Percentiles rank a stretch among this genome's conserved stretches.
Conservation (phyloP, 192 early-diverging fungal species). For the Rhizophagus clarus region DNA sequence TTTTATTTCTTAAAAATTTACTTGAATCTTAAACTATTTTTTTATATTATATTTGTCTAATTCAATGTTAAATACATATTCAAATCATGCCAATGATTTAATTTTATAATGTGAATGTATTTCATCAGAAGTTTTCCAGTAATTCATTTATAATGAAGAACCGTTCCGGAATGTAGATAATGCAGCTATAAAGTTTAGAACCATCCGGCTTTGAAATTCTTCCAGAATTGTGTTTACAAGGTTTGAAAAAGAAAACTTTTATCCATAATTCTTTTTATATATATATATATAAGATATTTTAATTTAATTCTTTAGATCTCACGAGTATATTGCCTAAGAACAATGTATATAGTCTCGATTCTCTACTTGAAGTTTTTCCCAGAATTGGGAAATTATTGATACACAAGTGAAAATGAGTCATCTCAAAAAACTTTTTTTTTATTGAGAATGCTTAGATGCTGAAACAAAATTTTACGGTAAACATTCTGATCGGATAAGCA, state of each 20-base stretch:
- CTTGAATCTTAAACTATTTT: neutral
- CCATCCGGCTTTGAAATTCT: slow-evolving; percentile 65
- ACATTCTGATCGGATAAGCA: slow-evolving; percentile 38
- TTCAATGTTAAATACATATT: slow-evolving; percentile 64
- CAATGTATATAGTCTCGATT: slow-evolving; percentile 81
- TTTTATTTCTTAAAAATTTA: neutral
- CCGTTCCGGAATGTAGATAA: slow-evolving; percentile 29
- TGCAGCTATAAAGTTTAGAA: slow-evolving; percentile 32
- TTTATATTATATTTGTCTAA: slow-evolving; percentile 54
- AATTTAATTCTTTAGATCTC: slow-evolving; percentile 50
- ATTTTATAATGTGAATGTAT: slow-evolving; percentile 57
- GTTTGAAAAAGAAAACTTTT: slow-evolving; percentile 47
- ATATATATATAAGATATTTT: neutral
- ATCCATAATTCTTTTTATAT: too few relatives aligned
- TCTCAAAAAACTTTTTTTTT: slow-evolving; percentile 82
- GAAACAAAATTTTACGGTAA: slow-evolving; percentile 45
- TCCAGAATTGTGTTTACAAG: slow-evolving; percentile 50
- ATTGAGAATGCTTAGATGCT: slow-evolving; percentile 55
- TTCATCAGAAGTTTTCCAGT: slow-evolving; percentile 24
- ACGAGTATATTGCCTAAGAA: slow-evolving; percentile 67
- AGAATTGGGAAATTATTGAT: slow-evolving; percentile 75
- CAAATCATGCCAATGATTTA: slow-evolving; percentile 64
- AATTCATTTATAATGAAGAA: slow-evolving; percentile 38
- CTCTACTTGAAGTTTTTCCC: slow-evolving; percentile 84
- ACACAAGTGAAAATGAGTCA: slow-evolving; percentile 82